phyloP scores from a whole-genome alignment of 306 rosid genomes.

The Herpetospermum pedunculosum region DNA sequence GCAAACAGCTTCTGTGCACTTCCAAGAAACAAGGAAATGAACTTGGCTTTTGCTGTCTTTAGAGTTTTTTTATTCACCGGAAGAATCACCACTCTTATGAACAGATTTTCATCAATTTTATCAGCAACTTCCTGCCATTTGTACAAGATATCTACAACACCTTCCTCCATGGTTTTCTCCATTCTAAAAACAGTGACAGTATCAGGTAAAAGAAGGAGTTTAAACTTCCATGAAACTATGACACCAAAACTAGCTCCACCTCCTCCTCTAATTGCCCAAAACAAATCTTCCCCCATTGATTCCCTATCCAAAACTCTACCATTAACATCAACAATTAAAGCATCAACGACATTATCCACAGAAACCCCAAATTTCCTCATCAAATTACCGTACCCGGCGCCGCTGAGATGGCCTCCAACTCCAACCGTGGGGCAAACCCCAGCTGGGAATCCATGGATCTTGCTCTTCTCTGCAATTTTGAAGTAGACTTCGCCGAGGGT shows the following conservation, averaged over 20 bases:
- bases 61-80: slow-evolving; percentile 27
- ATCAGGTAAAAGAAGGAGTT: slow-evolving; percentile 40
- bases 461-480: slow-evolving; percentile 37
- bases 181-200: slow-evolving; percentile 47
- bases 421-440: slow-evolving; percentile 80
- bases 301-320: slow-evolving; percentile 40
- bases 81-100: slow-evolving; percentile 50
- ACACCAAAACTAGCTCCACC: slow-evolving; percentile 80
- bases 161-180: slow-evolving; percentile 53
- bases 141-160: slow-evolving; percentile 40
- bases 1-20: slow-evolving; percentile 21
- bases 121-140: slow-evolving; percentile 51
- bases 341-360: slow-evolving; percentile 55
- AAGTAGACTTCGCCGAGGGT: slow-evolving; percentile 58
- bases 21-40: slow-evolving; percentile 55
- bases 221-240: slow-evolving; percentile 54
- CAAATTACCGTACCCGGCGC: slow-evolving; percentile 68
- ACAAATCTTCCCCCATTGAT: slow-evolving; percentile 74
- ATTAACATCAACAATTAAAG: slow-evolving; percentile 33
- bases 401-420: slow-evolving; percentile 73
- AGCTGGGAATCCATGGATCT: slow-evolving; percentile 48
- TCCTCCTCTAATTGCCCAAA: slow-evolving; percentile 81
- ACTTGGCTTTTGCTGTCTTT: slow-evolving; percentile 38
- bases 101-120: slow-evolving; percentile 27
- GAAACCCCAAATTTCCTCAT: slow-evolving; percentile 59